Evolutionary conservation across 805 yeast species (phyloP).

Genomic region (Isabelozyma pseudorhagii): DNA sequence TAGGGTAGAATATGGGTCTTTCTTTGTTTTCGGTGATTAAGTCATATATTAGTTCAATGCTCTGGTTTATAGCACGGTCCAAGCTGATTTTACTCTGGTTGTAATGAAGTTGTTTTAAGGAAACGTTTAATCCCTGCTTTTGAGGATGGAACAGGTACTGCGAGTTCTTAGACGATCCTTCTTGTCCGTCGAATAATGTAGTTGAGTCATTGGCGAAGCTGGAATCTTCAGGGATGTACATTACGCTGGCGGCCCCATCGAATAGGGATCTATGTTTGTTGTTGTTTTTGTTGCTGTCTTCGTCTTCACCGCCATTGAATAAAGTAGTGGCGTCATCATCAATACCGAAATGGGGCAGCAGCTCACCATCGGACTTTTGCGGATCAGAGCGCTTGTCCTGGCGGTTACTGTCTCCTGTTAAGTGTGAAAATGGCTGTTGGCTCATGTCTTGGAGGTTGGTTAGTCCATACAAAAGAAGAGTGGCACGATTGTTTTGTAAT

Average conservation of each 20-base stretch:
- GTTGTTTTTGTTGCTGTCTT: neutral
- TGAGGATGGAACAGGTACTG: neutral
- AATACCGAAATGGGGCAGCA: neutral
- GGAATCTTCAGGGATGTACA: slow-evolving; percentile 34
- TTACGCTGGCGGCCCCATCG: slow-evolving; percentile 14
- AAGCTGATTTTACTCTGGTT: slow-evolving; percentile 68
- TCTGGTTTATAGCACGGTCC: slow-evolving; percentile 56
- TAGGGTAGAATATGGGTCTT: slow-evolving; percentile 64
- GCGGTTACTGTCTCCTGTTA: too few relatives aligned
- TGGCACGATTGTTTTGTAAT: too few relatives aligned
- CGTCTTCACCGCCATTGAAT: too few relatives aligned
- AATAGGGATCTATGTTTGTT: neutral
- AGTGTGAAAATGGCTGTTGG: too few relatives aligned
- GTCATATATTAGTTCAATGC: slow-evolving; percentile 49
- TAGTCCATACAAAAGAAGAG: too few relatives aligned
- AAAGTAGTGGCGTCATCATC: neutral
- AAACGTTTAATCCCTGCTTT: slow-evolving; percentile 39
- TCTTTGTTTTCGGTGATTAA: slow-evolving; percentile 53
- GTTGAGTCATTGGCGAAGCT: slow-evolving; percentile 19
- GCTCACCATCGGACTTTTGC: too few relatives aligned
- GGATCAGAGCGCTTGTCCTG: too few relatives aligned
- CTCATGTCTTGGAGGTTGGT: too few relatives aligned
- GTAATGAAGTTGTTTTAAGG: slow-evolving; percentile 71
- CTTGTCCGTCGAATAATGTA: slow-evolving; percentile 28
- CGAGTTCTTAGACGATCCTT: slow-evolving; percentile 14